phyloP scores from a whole-genome alignment of 805 yeast species.

The Hagleromyces aurorensis region DNA sequence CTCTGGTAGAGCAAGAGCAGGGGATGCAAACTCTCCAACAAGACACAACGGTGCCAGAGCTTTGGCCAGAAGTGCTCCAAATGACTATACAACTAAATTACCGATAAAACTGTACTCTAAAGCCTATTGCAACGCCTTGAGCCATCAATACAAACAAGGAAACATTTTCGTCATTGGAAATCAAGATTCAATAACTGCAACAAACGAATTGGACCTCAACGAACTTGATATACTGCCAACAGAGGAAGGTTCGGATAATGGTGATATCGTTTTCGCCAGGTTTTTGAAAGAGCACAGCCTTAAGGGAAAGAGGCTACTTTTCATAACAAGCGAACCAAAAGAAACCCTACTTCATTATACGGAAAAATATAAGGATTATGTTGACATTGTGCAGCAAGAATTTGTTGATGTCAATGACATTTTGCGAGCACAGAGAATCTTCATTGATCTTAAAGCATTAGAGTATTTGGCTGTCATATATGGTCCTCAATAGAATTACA shows the following conservation, averaged over 20 bases:
- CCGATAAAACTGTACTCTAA: slow-evolving; percentile 63
- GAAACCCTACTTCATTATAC: slow-evolving; percentile 56
- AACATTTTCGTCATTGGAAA: slow-evolving; percentile 64
- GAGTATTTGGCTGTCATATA: slow-evolving; percentile 44
- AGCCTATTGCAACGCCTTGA: slow-evolving; percentile 77
- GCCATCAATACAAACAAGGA: slow-evolving; percentile 72
- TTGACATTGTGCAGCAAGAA: slow-evolving; percentile 65
- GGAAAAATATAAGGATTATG: slow-evolving; percentile 41
- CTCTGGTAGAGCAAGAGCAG: slow-evolving; percentile 88
- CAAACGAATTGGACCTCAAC: slow-evolving; percentile 17
- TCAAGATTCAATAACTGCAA: slow-evolving; percentile 20
- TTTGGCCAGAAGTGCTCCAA: slow-evolving; percentile 82
- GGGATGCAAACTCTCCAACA: slow-evolving; percentile 92
- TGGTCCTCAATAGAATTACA: slow-evolving; percentile 3
- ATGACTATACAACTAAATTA: slow-evolving; percentile 73
- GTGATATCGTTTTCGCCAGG: slow-evolving; percentile 36
- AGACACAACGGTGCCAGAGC: slow-evolving; percentile 88
- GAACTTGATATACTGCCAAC: slow-evolving; percentile 28
- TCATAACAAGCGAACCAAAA: slow-evolving; percentile 56
- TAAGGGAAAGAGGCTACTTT: slow-evolving; percentile 45
- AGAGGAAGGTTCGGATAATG: slow-evolving; percentile 34
- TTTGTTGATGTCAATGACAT: slow-evolving; percentile 78
- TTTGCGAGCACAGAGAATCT: slow-evolving; percentile 67
- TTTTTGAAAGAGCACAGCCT: slow-evolving; percentile 44
- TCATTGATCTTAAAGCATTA: slow-evolving; percentile 65